These are phyloP conservation scores for Yamadazyma laniorum DNA, from an alignment of 805 yeast genomes.

Conservation along the genomic window DNA sequence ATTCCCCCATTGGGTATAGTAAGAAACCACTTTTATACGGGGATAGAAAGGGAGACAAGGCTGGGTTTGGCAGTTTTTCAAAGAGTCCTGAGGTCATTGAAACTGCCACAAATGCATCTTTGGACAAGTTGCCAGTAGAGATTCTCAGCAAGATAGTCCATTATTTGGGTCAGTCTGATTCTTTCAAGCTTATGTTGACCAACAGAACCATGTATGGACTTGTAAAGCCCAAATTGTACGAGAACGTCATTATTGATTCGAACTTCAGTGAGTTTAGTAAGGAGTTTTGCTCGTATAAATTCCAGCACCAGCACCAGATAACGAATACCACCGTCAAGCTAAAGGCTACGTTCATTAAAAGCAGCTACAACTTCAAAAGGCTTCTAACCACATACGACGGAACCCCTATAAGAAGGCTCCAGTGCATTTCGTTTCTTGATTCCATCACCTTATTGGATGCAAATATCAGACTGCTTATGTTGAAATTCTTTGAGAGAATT, in stretches of 20 bases:
- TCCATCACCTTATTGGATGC: conserved; percentile 37
- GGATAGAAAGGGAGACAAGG: background rate
- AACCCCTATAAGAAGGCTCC: conserved; percentile 22
- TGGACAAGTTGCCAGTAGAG: conserved; percentile 39
- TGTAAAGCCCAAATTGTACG: conserved; percentile 36
- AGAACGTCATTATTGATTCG: conserved; percentile 38
- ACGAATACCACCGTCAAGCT: background rate
- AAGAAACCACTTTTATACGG: conserved; percentile 19
- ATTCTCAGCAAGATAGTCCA: conserved; percentile 30
- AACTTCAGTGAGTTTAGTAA: conserved; percentile 33
- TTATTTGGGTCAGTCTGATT: conserved; percentile 37
- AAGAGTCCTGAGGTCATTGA: background rate
- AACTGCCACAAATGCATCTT: background rate
- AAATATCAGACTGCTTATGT: conserved; percentile 24
- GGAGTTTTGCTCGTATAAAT: conserved; percentile 17
- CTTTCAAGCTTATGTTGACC: conserved; percentile 29
- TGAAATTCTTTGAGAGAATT: conserved; percentile 24
- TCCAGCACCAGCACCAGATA: conserved; percentile 3
- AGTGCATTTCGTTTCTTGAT: conserved; percentile 40
- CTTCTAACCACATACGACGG: conserved; percentile 24
- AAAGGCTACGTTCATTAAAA: conserved; percentile 14
- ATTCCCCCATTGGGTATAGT: conserved; percentile 18
- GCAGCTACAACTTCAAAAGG: conserved; percentile 38
- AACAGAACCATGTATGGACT: conserved; percentile 28
- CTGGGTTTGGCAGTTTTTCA: background rate